These are phyloP conservation scores for Leucoagaricus sp. DNA, from an alignment of 1,284 basidiomycete genomes.

Conservation along the genomic window DNA sequence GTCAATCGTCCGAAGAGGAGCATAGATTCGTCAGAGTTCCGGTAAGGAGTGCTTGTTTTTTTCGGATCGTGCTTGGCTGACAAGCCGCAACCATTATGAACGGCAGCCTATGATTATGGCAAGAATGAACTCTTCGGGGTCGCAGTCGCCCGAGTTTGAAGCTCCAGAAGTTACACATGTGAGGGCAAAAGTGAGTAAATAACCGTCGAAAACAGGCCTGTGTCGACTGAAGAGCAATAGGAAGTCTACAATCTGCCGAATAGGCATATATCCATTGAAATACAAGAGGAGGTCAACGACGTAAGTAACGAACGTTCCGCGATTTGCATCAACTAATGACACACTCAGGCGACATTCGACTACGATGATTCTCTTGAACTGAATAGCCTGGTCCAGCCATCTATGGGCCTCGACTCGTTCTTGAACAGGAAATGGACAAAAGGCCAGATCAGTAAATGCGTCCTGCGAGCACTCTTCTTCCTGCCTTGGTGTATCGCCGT, in stretches of 20 bases:
- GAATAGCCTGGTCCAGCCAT: not conserved
- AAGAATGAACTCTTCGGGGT: not conserved
- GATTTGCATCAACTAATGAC: not conserved
- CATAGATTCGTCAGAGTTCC: not conserved
- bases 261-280: constrained; percentile 26
- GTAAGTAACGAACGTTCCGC: not conserved
- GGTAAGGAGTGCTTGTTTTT: not conserved
- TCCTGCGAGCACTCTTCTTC: constrained; percentile 34
- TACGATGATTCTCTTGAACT: not conserved
- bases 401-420: not conserved
- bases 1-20: not conserved
- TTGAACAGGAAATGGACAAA: not conserved
- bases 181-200: constrained; percentile 15
- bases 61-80: not conserved
- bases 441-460: not conserved
- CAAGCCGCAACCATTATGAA: too few relatives aligned
- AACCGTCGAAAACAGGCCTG: not conserved
- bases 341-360: not conserved
- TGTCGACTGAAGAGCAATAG: constrained; percentile 15
- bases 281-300: not conserved
- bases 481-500: constrained; percentile 51
- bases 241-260: constrained; percentile 33
- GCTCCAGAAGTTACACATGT: constrained; percentile 8
- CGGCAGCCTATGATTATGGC: not conserved
- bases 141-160: constrained; percentile 11